These are phyloP conservation scores for Backusella parvicylindrica DNA, from an alignment of 192 early-diverging fungal species.

Conservation along the genomic window DNA sequence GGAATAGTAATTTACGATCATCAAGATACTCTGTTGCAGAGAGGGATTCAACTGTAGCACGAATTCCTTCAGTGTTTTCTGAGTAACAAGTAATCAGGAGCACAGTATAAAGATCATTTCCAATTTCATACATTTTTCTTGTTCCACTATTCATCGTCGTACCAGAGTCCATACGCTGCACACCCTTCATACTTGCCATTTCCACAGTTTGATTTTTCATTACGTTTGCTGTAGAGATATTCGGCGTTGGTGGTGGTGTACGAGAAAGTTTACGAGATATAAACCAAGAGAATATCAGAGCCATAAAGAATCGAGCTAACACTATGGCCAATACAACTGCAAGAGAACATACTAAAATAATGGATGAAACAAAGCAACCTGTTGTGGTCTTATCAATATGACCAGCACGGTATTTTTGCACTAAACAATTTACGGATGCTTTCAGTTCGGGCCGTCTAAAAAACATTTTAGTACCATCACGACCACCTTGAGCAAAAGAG, in stretches of 20 bases:
- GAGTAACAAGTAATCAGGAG: conserved; percentile 93
- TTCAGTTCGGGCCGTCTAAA: conserved; percentile 57
- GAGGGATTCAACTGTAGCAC: conserved; percentile 84
- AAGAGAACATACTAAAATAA: conserved; percentile 58
- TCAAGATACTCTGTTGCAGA: conserved; percentile 82
- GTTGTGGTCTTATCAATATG: conserved; percentile 71
- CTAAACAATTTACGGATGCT: conserved; percentile 49
- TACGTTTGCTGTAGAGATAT: neutral
- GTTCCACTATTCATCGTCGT: neutral
- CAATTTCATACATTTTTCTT: conserved; percentile 31
- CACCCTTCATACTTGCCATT: conserved; percentile 9
- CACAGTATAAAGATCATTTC: conserved; percentile 72
- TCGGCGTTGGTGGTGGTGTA: conserved; percentile 21
- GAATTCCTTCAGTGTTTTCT: conserved; percentile 78
- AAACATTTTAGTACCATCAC: conserved; percentile 69
- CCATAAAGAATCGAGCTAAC: conserved; percentile 66
- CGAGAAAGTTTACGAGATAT: conserved; percentile 53
- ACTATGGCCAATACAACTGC: conserved; percentile 62
- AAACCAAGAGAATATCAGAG: conserved; percentile 74
- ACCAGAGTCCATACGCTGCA: conserved; percentile 3
- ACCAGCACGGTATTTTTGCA: conserved; percentile 63
- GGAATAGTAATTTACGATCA: conserved; percentile 79
- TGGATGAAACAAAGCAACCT: conserved; percentile 67
- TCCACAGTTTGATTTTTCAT: neutral
- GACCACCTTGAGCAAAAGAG: conserved; percentile 45